phyloP scores from a whole-genome alignment of 495 filamentous ascomycete species.

The Geoglossum glabrum region DNA sequence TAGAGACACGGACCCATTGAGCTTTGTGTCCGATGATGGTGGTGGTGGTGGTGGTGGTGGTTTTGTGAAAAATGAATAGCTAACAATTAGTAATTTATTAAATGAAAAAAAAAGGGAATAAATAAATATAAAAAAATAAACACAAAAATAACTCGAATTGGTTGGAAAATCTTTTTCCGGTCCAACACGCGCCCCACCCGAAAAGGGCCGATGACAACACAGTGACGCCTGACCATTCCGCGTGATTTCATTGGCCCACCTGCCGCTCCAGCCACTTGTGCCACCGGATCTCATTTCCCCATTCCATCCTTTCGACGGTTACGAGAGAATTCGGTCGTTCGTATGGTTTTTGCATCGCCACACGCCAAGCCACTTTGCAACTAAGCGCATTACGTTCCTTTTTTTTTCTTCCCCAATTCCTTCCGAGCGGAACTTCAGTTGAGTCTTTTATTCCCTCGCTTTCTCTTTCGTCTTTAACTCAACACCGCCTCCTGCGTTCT shows the following conservation, averaged over 20 bases:
- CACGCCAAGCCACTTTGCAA: too few relatives aligned
- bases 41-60: neutral
- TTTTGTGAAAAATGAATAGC: neutral
- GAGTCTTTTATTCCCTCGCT: neutral
- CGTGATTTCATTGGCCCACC: neutral
- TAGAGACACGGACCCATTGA: too few relatives aligned
- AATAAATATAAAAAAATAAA: too few relatives aligned
- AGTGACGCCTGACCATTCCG: neutral
- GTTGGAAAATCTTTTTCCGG: too few relatives aligned
- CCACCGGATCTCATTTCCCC: too few relatives aligned
- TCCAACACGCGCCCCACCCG: neutral
- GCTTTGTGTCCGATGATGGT: too few relatives aligned
- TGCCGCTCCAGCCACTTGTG: too few relatives aligned
- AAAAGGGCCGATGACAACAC: neutral
- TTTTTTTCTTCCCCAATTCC: neutral
- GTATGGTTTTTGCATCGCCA: too few relatives aligned
- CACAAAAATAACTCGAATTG: too few relatives aligned
- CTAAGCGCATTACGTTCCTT: neutral
- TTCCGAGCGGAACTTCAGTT: neutral
- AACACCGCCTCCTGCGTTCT: neutral
- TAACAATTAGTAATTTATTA: neutral
- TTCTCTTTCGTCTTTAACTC: neutral
- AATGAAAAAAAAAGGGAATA: too few relatives aligned
- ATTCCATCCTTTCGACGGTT: too few relatives aligned
- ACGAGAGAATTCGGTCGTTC: too few relatives aligned